Conservation (phyloP, 306 rosid genomes). For the Elaeagnus macrophylla region DNA sequence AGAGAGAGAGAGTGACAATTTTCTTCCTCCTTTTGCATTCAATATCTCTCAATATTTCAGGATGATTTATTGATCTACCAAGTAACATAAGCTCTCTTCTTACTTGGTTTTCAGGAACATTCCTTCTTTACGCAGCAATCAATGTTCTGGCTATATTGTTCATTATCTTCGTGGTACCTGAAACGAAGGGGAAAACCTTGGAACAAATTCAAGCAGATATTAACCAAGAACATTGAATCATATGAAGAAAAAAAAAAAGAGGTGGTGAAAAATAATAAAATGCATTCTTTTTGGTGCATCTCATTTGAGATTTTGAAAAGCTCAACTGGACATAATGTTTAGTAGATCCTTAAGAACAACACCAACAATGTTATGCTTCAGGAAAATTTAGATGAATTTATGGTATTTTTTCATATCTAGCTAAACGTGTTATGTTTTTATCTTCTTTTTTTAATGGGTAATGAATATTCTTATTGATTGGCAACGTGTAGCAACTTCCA, state of each 20-base stretch:
- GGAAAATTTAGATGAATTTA: background rate
- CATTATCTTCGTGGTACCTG: slow-evolving; percentile 58
- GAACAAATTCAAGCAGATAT: slow-evolving; percentile 83
- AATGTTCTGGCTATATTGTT: slow-evolving; percentile 62
- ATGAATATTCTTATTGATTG: too few species aligned
- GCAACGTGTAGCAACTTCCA: too few species aligned
- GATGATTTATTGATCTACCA: too few species aligned
- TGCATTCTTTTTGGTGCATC: background rate
- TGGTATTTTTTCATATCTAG: background rate
- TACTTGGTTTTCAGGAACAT: slow-evolving; percentile 56
- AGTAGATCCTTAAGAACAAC: background rate
- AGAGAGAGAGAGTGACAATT: slow-evolving; percentile 2
- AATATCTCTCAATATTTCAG: too few species aligned
- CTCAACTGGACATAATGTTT: background rate
- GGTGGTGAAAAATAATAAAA: background rate
- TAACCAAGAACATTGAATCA: slow-evolving; percentile 11
- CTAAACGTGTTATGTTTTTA: too few species aligned
- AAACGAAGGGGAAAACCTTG: slow-evolving; percentile 80
- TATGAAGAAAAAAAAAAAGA: slow-evolving; percentile 14
- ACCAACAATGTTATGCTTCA: background rate
- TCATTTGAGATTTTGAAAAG: slow-evolving; percentile 1
- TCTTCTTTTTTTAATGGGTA: too few species aligned
- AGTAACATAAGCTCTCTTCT: too few species aligned
- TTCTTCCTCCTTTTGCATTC: background rate
- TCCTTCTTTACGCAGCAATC: slow-evolving; percentile 59